These are phyloP conservation scores for Nicotiana benthamiana DNA, from an alignment of 257 asterid species.

Conservation along the genomic window DNA sequence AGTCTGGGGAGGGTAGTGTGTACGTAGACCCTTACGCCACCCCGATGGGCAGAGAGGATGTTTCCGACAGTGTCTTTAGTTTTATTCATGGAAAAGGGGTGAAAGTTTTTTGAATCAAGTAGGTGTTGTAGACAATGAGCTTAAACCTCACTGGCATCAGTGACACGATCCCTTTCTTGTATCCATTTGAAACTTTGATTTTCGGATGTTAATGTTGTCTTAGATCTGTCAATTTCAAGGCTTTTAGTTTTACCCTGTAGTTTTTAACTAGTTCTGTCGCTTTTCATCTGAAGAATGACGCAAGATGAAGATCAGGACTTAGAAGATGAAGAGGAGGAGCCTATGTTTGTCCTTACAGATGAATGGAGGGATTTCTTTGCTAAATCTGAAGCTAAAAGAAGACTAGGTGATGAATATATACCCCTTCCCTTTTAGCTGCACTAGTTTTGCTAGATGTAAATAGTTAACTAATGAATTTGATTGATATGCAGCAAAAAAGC, in stretches of 20 bases:
- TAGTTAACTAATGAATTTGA: not conserved
- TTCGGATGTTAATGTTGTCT: not conserved
- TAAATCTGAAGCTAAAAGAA: conserved; percentile 81
- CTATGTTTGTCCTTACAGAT: conserved; percentile 68
- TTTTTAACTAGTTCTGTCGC: not conserved
- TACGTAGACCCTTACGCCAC: no score
- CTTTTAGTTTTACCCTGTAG: not conserved
- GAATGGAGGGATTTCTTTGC: conserved; percentile 93
- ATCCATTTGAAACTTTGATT: not conserved
- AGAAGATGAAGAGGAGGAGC: conserved; percentile 62
- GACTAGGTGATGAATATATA: conserved; percentile 32
- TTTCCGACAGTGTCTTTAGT: not conserved
- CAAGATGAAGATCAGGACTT: conserved; percentile 25
- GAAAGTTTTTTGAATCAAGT: not conserved
- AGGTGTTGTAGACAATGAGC: not conserved
- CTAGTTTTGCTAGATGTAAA: not conserved
- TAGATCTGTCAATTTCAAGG: not conserved
- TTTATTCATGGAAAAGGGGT: not conserved
- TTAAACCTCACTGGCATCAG: not conserved
- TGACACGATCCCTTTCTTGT: not conserved
- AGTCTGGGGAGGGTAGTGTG: no score
- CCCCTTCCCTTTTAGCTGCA: not conserved
- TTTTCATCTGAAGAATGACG: conserved; percentile 18
- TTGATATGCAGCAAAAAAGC: conserved; percentile 51
- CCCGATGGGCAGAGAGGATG: no score